Evolutionary conservation across 2,329 filamentous ascomycete genomes (phyloP).

Genomic region (Aspergillus sp.): DNA sequence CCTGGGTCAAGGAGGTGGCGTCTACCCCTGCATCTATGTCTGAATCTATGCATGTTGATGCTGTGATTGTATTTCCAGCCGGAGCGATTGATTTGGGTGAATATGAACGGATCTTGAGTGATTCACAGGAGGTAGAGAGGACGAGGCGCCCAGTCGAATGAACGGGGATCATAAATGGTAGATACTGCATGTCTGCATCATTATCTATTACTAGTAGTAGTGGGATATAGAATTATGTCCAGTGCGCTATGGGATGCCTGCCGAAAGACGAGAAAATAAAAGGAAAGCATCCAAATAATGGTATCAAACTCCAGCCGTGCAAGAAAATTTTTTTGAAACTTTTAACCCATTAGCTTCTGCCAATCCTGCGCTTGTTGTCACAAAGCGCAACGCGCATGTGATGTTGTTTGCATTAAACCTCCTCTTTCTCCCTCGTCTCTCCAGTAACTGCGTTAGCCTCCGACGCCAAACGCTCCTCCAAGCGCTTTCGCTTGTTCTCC

Average conservation of each 20-base stretch:
- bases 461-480: slow-evolving; percentile 12
- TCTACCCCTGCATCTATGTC: neutral
- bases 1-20: neutral
- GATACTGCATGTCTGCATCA: slow-evolving; percentile 1
- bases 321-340: slow-evolving; percentile 17
- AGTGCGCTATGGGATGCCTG: neutral
- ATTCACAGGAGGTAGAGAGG: slow-evolving; percentile 36
- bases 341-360: neutral
- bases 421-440: slow-evolving; percentile 21
- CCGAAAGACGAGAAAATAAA: neutral
- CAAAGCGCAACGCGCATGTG: neutral
- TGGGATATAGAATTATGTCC: neutral
- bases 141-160: slow-evolving; percentile 10
- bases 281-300: neutral
- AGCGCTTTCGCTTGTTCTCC: slow-evolving; percentile 42
- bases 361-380: neutral
- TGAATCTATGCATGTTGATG: slow-evolving; percentile 61
- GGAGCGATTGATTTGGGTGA: slow-evolving; percentile 68
- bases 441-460: slow-evolving; percentile 12
- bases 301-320: slow-evolving; percentile 11
- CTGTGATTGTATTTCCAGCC: slow-evolving; percentile 74
- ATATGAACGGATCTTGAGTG: slow-evolving; percentile 64
- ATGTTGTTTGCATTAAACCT: slow-evolving; percentile 10
- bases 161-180: neutral
- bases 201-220: neutral